Base-by-base conservation (phyloP, 2,329 filamentous ascomycete species). In the Calycina herbarum region DNA sequence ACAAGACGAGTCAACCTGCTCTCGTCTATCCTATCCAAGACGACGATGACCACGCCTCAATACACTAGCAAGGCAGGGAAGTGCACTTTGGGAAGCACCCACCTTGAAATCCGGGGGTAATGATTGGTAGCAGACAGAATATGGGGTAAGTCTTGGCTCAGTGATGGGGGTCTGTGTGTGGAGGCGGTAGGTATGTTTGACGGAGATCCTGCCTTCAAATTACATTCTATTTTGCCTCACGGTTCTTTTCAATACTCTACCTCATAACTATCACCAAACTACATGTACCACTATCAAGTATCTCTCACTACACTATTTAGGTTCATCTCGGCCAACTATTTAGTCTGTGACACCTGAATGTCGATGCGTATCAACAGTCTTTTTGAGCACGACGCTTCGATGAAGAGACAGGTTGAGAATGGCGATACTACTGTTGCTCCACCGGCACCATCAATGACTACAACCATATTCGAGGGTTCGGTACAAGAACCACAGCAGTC, bases 301-400 rank as follows among this genome's bases (percentile, higher is more conserved):
- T 13, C 20, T 27, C 10, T 24, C 48, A 8, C 10, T 54, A 24
- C 10, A 27, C 13, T 40, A 40, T 40, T 15, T 40, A 40, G 38
- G 48, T 24, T 54, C 48, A 27, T 24, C 24, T 54, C 24, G 3
- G 13, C 24, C 42, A 45, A 45, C 42, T 8, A 45, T 45, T 5
- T 24, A 38, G 17, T 13, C 11, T 27, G 24, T 29, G 45, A 8
- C 51, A 40, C n/a, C 8, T 66, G 29, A 20, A 64, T 65, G 65
- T 65, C 65, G 59, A 67, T 67, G 65, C 65, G 62, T 60, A 67
- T 67, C 56, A 67, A 67, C 20, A 65, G 60, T 45, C 56, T 65
- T 8, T 67, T 67, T 56, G 66, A 67, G 66, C 63, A 67, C 66
- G 66, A 65, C 57, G 63, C 66, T n/a, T 56, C 51, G 11, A 67